Conservation (phyloP, 208 protist species). For the Naegleria fowleri region DNA sequence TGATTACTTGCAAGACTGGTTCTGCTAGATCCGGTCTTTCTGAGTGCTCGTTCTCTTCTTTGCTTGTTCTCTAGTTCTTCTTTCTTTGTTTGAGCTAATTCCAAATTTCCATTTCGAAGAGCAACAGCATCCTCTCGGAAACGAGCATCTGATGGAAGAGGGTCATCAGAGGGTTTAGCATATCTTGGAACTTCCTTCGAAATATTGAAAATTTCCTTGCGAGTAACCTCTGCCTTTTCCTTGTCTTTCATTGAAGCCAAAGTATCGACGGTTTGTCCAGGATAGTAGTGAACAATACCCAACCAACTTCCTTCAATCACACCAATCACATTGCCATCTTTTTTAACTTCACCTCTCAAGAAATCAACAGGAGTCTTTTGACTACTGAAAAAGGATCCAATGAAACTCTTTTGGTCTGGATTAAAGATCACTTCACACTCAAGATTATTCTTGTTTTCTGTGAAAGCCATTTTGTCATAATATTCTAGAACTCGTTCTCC, state of each 20-base stretch:
- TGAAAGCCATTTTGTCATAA: neutral
- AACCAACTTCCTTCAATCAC: constrained; percentile 19
- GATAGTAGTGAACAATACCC: neutral
- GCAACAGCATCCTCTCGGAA: neutral
- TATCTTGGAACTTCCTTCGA: neutral
- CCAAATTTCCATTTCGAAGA: neutral
- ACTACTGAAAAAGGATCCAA: neutral
- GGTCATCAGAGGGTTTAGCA: neutral
- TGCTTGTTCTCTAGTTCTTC: constrained; percentile 16
- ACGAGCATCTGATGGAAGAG: constrained; percentile 11
- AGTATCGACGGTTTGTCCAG: neutral
- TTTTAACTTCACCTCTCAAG: constrained; percentile 18
- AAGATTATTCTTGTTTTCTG: neutral
- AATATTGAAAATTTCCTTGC: neutral
- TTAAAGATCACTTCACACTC: neutral
- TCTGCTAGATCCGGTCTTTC: neutral
- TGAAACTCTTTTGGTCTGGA: constrained; percentile 25
- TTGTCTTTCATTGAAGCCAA: neutral
- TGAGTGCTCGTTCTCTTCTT: constrained; percentile 13
- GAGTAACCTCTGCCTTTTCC: neutral
- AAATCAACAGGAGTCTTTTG: neutral
- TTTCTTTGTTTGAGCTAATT: constrained; percentile 7
- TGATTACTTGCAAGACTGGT: neutral
- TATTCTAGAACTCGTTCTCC: constrained; percentile 16
- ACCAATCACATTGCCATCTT: neutral